Base-by-base conservation (phyloP, 768 basidiomycete genomes). In the Lentinula sp. region DNA sequence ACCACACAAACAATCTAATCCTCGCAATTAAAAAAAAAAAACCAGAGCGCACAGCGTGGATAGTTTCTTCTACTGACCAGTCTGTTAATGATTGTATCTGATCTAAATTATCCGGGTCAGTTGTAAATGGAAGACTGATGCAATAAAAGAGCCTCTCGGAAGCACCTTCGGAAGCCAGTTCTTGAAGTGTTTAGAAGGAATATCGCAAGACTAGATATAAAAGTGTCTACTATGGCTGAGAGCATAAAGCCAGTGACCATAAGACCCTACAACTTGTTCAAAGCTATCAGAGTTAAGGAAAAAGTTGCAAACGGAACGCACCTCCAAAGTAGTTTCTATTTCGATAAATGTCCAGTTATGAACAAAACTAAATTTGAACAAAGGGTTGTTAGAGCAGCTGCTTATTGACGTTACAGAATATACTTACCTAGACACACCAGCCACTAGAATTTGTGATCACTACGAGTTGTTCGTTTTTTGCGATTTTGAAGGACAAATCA, bases 61-160 rank as follows among this genome's bases (percentile, higher is more conserved):
- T 50, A 5, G 11, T 39, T 8, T 39, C 37, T 39, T 39, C 13
- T 3, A 61, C 73, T 21, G 59, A 76, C 76, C 61, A 83, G 62
- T 60, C 75, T 79, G 61, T 70, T 76, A 65, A 83, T 80, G 70
- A 82, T 74, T 1, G 75, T 77, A 50, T 82, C 78, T 6, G 80
- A 81, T 63, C 76, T 78, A 64, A 9, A 15, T 34, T 11, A 62
- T 45, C 28, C 56, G 54, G 59, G 9, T 8, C 40, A 21, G 4
- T 39, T 16, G n/a, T 18, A 37, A 23, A 15, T 8, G 7, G 28
- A 55, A 69, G 21, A 55, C 42, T 16, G 2, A 39, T 8, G 1
- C 37, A 39, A 13, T 39, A 2, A 39, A 39, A 39, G 28, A 28
- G 28, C 37, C 13, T 39, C 9, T 39, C 37, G 8, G 3, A 31